These are phyloP conservation scores for Aurifilum marmelostoma DNA, from an alignment of 2,329 filamentous ascomycete species.

Conservation along the genomic window DNA sequence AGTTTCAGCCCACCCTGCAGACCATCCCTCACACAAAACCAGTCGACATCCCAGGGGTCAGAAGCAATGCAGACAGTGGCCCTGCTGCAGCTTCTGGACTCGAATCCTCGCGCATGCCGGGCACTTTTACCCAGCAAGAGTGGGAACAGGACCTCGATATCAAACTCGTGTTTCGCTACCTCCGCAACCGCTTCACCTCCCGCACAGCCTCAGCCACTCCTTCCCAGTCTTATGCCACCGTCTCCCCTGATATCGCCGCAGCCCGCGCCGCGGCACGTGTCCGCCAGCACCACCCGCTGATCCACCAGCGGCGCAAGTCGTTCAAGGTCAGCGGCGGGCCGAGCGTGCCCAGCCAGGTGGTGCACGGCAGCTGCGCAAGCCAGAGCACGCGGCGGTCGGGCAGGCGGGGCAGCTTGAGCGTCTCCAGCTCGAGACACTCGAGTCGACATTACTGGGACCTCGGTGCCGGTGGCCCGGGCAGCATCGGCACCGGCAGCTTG, in stretches of 20 bases:
- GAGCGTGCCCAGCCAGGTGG: conserved; percentile 37
- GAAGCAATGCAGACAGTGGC: conserved; percentile 30
- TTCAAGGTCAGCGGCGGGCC: conserved; percentile 60
- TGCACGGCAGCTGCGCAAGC: conserved; percentile 76
- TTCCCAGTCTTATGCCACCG: conserved; percentile 47
- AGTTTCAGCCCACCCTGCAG: conserved; percentile 47
- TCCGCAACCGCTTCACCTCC: conserved; percentile 73
- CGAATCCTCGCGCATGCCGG: conserved; percentile 19
- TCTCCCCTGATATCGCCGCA: conserved; percentile 46
- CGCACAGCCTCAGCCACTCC: conserved; percentile 49
- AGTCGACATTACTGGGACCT: conserved; percentile 93
- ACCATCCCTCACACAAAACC: conserved; percentile 47
- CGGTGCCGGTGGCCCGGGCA: conserved; percentile 58
- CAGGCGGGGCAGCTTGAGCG: conserved; percentile 68
- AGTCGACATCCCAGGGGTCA: conserved; percentile 42
- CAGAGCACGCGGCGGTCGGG: conserved; percentile 76
- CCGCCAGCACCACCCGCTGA: conserved; percentile 84
- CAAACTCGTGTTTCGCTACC: conserved; percentile 87
- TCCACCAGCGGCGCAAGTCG: conserved; percentile 59
- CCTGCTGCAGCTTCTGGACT: conserved; percentile 28
- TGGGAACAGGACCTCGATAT: conserved; percentile 95
- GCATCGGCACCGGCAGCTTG: conserved; percentile 74
- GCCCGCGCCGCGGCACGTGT: conserved; percentile 78
- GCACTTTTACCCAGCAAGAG: conserved; percentile 69
- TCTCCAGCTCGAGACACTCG: conserved; percentile 73